A percentile compares a stretch with the other conserved stretches of the same genome.
Conservation (phyloP, 2,329 filamentous ascomycete genomes). For the Tolypocladium ophioglossoides region DNA sequence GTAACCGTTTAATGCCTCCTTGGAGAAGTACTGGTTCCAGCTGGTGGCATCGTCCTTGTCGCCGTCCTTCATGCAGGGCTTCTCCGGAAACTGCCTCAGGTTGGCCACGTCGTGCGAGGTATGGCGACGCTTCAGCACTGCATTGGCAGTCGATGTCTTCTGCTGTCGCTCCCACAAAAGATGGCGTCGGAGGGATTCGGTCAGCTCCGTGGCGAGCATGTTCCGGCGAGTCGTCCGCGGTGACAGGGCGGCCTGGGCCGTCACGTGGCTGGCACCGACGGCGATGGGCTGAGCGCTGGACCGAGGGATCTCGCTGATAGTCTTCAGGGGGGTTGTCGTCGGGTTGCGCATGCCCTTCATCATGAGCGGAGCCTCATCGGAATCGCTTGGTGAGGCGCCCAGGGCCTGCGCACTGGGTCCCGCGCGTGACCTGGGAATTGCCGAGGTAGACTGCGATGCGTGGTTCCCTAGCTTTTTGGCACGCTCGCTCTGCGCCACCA, state of each 20-base stretch:
- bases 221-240: slow-evolving; percentile 86
- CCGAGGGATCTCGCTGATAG: slow-evolving; percentile 53
- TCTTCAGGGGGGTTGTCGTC: slow-evolving; percentile 29
- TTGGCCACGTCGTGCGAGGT: slow-evolving; percentile 87
- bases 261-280: slow-evolving; percentile 52
- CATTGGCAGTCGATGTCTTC: slow-evolving; percentile 80
- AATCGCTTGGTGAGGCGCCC: slow-evolving; percentile 44
- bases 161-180: slow-evolving; percentile 94
- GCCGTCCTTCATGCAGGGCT: slow-evolving; percentile 46
- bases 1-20: slow-evolving; percentile 50
- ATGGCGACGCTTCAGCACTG: slow-evolving; percentile 79
- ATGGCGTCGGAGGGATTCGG: slow-evolving; percentile 82
- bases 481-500: slow-evolving; percentile 70
- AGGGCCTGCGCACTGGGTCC: slow-evolving; percentile 31
- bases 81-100: slow-evolving; percentile 70
- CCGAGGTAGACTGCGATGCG: slow-evolving; percentile 55
- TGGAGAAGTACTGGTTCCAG: slow-evolving; percentile 79
- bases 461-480: slow-evolving; percentile 58
- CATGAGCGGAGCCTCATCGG: slow-evolving; percentile 50
- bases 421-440: slow-evolving; percentile 55
- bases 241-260: slow-evolving; percentile 68
- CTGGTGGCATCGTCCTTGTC: slow-evolving; percentile 58
- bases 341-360: slow-evolving; percentile 48
- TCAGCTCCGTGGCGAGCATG: slow-evolving; percentile 92
- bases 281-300: slow-evolving; percentile 69